A percentile compares a stretch with the other conserved stretches of the same genome.
Evolutionary conservation across 2,329 filamentous ascomycete species (phyloP).

Genomic region (Tolypocladium ovalisporum): DNA sequence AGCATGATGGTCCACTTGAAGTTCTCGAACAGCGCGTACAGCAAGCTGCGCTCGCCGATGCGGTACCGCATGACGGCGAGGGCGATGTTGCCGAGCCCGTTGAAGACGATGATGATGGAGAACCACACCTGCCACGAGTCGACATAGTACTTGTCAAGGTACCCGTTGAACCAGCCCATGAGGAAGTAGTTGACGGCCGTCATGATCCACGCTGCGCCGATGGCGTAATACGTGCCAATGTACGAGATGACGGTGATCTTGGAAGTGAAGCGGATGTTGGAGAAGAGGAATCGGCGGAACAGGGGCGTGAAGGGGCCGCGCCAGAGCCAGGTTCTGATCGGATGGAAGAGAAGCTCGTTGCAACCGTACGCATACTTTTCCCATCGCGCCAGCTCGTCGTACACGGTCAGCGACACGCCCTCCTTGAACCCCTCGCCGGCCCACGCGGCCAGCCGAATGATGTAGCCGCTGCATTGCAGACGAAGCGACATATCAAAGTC

Average conservation of each 20-base stretch:
- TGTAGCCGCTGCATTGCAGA: conserved; percentile 61
- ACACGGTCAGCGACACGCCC: conserved; percentile 73
- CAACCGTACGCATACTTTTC: conserved; percentile 82
- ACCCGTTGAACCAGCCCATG: conserved; percentile 65
- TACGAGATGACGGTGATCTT: conserved; percentile 70
- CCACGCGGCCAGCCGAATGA: conserved; percentile 63
- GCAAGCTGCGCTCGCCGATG: conserved; percentile 49
- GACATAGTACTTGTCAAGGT: conserved; percentile 70
- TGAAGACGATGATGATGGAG: conserved; percentile 69
- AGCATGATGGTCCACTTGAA: conserved; percentile 67
- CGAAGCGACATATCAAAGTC: conserved; percentile 76
- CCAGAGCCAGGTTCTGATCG: conserved; percentile 60
- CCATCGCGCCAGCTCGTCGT: conserved; percentile 76
- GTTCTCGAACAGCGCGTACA: conserved; percentile 48
- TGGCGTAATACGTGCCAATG: conserved; percentile 72
- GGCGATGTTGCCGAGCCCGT: conserved; percentile 61
- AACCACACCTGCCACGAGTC: conserved; percentile 74
- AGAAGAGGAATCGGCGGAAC: conserved; percentile 63
- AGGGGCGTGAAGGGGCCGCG: conserved; percentile 69
- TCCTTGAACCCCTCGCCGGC: conserved; percentile 71
- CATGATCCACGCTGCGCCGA: conserved; percentile 65
- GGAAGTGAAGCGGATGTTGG: conserved; percentile 62
- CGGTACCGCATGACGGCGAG: conserved; percentile 66
- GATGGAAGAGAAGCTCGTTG: conserved; percentile 73
- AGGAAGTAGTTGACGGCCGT: conserved; percentile 66